These are phyloP conservation scores for Phytophthora meadii DNA, from an alignment of 352 stramenopile genomes.

Conservation along the genomic window DNA sequence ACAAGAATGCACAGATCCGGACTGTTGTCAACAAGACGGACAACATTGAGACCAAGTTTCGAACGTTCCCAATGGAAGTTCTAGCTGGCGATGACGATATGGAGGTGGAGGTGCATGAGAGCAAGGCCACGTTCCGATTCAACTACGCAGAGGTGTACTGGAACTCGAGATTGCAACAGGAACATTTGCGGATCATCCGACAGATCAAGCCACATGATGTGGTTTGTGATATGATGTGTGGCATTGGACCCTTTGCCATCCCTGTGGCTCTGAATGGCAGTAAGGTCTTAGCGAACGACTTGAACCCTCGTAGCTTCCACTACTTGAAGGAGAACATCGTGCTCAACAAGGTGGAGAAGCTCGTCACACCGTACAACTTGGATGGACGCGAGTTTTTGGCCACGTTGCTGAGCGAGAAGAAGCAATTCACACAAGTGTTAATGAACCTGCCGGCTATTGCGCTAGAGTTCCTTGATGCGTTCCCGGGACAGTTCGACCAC, in stretches of 20 bases:
- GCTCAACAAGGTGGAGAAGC: slow-evolving; percentile 90
- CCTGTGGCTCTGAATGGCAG: slow-evolving; percentile 90
- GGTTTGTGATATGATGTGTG: slow-evolving; percentile 96
- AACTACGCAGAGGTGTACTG: slow-evolving; percentile 98
- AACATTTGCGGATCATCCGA: slow-evolving; percentile 94
- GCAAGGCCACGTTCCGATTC: slow-evolving; percentile 93
- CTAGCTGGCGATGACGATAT: slow-evolving; percentile 89
- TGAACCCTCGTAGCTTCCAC: slow-evolving; percentile 92
- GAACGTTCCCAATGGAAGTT: slow-evolving; percentile 98
- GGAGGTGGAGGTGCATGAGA: slow-evolving; percentile 93
- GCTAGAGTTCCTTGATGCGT: slow-evolving; percentile 93
- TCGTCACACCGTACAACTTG: slow-evolving; percentile 90
- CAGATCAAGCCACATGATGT: slow-evolving; percentile 69
- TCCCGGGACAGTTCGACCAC: slow-evolving; percentile 68
- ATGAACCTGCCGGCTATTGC: slow-evolving; percentile 97
- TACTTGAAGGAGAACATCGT: slow-evolving; percentile 92
- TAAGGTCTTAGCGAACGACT: slow-evolving; percentile 93
- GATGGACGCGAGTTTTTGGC: slow-evolving; percentile 94
- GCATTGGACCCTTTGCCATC: slow-evolving; percentile 96
- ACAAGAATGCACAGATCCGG: slow-evolving; percentile 96
- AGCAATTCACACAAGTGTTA: slow-evolving; percentile 91
- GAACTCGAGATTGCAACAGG: slow-evolving; percentile 95
- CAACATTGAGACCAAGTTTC: slow-evolving; percentile 95
- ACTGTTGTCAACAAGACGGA: slow-evolving; percentile 99
- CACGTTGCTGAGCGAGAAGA: slow-evolving; percentile 69